These are phyloP conservation scores for Sclerotinia subarctica DNA, from an alignment of 2,329 filamentous ascomycete species.

Conservation along the genomic window DNA sequence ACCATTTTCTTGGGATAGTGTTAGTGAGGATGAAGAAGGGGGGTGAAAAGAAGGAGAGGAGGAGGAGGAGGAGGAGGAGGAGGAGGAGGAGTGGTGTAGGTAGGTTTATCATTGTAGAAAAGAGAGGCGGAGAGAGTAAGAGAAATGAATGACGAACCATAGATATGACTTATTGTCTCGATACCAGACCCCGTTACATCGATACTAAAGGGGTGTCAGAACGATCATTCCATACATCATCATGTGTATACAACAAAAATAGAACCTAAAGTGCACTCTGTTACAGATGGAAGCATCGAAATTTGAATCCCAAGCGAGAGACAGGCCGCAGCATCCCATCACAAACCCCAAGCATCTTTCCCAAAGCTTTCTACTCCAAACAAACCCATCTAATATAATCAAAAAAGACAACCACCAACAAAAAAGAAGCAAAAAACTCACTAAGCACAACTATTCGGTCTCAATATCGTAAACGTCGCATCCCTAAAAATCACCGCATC, in stretches of 20 bases:
- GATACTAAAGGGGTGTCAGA: neutral
- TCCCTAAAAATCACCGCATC: neutral
- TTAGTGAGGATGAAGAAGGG: neutral
- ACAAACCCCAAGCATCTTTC: no score
- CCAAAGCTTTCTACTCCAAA: neutral
- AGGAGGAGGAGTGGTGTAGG: neutral
- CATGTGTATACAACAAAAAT: neutral
- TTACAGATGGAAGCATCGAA: no score
- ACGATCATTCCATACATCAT: neutral
- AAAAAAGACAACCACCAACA: no score
- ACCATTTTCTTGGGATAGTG: conserved; percentile 64
- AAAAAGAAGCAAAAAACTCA: neutral
- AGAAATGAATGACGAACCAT: neutral
- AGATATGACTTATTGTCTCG: conserved; percentile 20
- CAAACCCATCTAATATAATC: neutral
- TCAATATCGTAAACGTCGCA: neutral
- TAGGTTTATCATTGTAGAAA: no score
- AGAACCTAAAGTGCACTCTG: no score
- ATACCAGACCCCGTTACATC: conserved; percentile 14
- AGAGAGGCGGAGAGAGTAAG: neutral
- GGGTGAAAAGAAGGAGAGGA: no score
- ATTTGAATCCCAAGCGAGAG: no score
- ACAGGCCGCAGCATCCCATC: no score
- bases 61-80: neutral
- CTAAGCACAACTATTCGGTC: conserved; percentile 11